These are phyloP conservation scores for Coemansia sp. DNA, from an alignment of 192 early-diverging fungal species.

Conservation along the genomic window DNA sequence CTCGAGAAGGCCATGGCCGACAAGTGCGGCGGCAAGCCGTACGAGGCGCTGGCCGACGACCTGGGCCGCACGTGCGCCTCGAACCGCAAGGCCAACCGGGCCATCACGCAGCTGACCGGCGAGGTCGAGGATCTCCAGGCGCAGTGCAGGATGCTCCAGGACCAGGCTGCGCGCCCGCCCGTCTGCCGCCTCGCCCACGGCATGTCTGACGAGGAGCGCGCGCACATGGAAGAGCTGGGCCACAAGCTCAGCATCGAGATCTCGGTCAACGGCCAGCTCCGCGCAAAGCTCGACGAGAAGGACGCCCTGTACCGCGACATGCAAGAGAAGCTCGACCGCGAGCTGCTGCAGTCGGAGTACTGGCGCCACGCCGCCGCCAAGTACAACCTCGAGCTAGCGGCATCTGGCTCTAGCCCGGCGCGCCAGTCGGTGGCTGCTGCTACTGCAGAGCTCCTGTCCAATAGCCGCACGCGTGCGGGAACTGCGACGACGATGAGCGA, in stretches of 20 bases:
- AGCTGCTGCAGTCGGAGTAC: conserved; percentile 21
- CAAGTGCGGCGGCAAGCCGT: conserved; percentile 26
- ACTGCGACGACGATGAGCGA: conserved; percentile 46
- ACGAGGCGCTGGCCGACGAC: conserved; percentile 24
- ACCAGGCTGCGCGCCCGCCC: conserved; percentile 14
- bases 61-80: conserved; percentile 44
- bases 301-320: conserved; percentile 24
- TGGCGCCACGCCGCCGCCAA: conserved; percentile 14
- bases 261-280: conserved; percentile 11
- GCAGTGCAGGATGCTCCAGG: conserved; percentile 13
- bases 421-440: neutral
- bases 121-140: conserved; percentile 17
- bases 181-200: conserved; percentile 25
- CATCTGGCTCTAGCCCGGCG: conserved; percentile 4
- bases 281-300: conserved; percentile 20
- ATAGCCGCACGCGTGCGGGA: conserved; percentile 42
- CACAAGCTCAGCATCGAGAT: conserved; percentile 19
- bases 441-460: neutral
- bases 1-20: conserved; percentile 26
- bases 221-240: conserved; percentile 6
- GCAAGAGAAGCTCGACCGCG: conserved; percentile 28
- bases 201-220: conserved; percentile 15
- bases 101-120: conserved; percentile 22
- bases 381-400: neutral
- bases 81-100: conserved; percentile 45